These are phyloP conservation scores for Penicillium macrosclerotiorum DNA, from an alignment of 495 filamentous ascomycete species.

Conservation along the genomic window DNA sequence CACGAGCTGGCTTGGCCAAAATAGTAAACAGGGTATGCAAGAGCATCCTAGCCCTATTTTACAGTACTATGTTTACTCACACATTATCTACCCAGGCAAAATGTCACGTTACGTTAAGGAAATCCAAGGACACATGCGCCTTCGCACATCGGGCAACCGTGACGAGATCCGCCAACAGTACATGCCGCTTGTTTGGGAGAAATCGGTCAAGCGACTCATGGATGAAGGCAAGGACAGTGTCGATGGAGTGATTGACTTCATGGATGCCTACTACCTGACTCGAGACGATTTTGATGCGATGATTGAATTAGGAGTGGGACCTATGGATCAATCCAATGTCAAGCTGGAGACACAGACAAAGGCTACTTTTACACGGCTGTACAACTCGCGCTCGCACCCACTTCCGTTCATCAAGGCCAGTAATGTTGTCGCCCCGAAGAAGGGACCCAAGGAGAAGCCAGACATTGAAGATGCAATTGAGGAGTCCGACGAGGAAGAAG, in stretches of 20 bases:
- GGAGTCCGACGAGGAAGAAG: constrained; percentile 75
- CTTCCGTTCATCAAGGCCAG: constrained; percentile 94
- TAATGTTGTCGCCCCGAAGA: constrained; percentile 68
- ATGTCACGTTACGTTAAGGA: constrained; percentile 84
- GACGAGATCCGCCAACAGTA: constrained; percentile 95
- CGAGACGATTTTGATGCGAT: constrained; percentile 92
- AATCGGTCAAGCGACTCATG: constrained; percentile 68
- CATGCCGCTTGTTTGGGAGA: constrained; percentile 82
- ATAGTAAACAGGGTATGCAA: constrained; percentile 73
- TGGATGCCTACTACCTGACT: constrained; percentile 98
- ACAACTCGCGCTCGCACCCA: constrained; percentile 84
- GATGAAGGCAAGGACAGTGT: constrained; percentile 72
- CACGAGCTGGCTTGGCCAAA: constrained; percentile 90
- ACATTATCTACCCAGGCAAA: constrained; percentile 53
- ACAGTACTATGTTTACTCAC: neutral
- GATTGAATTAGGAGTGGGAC: constrained; percentile 85
- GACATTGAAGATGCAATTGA: constrained; percentile 96
- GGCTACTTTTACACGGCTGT: constrained; percentile 82
- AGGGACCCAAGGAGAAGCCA: constrained; percentile 69
- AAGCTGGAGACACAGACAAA: constrained; percentile 84
- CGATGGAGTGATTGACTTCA: constrained; percentile 74
- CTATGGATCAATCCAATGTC: constrained; percentile 69
- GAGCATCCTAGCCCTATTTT: neutral
- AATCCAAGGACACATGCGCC: constrained; percentile 94
- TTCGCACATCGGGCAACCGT: constrained; percentile 86